These are phyloP conservation scores for Xeromyces bisporus DNA, from an alignment of 495 filamentous ascomycete species.

Conservation along the genomic window DNA sequence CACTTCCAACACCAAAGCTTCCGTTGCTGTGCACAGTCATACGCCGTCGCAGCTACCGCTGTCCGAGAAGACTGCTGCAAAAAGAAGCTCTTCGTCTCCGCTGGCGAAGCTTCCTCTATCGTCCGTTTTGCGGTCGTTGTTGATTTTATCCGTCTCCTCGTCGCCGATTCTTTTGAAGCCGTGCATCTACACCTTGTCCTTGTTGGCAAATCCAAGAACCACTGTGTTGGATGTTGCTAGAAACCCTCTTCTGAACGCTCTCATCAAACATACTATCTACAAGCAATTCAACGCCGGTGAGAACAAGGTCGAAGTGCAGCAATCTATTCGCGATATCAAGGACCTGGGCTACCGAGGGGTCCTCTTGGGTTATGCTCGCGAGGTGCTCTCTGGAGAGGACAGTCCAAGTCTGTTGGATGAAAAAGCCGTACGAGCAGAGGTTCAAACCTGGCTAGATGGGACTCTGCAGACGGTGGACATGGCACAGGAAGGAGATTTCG, in stretches of 20 bases:
- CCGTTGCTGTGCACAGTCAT: too few species aligned
- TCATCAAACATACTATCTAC: slow-evolving; percentile 33
- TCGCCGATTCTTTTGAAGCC: slow-evolving; percentile 54
- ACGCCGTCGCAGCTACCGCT: not conserved
- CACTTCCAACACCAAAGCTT: slow-evolving; percentile 5
- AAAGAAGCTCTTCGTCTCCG: slow-evolving; percentile 20
- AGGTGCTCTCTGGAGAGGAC: slow-evolving; percentile 23
- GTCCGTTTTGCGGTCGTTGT: slow-evolving; percentile 58
- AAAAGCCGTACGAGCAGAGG: slow-evolving; percentile 35
- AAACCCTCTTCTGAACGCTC: slow-evolving; percentile 26
- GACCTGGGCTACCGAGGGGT: slow-evolving; percentile 28
- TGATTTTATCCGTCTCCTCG: slow-evolving; percentile 65
- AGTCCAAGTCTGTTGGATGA: slow-evolving; percentile 16
- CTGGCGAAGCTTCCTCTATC: slow-evolving; percentile 58
- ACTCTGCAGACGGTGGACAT: slow-evolving; percentile 63
- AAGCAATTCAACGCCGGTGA: slow-evolving; percentile 36
- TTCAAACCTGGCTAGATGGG: slow-evolving; percentile 56
- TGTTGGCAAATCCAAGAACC: slow-evolving; percentile 51
- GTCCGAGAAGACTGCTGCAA: not conserved
- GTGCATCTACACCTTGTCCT: slow-evolving; percentile 49
- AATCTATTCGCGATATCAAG: slow-evolving; percentile 27
- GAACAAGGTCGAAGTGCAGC: slow-evolving; percentile 29
- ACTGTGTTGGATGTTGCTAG: slow-evolving; percentile 30
- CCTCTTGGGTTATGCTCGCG: slow-evolving; percentile 31
- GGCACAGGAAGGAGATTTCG: slow-evolving; percentile 59